A percentile compares a stretch with the other conserved stretches of the same genome.
Conservation (phyloP, 495 filamentous ascomycete genomes). For the Penicillium angulare region DNA sequence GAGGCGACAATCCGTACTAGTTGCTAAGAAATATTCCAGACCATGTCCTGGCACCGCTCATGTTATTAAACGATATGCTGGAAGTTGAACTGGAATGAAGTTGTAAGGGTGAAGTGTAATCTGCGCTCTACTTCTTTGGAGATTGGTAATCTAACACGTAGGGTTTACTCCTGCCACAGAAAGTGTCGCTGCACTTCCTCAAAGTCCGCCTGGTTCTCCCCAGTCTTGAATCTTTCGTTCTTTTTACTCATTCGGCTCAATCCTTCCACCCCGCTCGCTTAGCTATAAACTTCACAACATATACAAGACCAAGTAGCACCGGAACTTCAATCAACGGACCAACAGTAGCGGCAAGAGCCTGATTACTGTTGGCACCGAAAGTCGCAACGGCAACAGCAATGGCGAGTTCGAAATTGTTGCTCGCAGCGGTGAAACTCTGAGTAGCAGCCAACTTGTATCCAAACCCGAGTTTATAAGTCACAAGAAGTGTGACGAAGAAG, state of each 20-base stretch:
- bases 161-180: background rate
- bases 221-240: no score
- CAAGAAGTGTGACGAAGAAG: slow-evolving; percentile 65
- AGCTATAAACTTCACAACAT: slow-evolving; percentile 55
- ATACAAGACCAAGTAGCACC: slow-evolving; percentile 77
- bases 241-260: slow-evolving; percentile 4
- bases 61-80: no score
- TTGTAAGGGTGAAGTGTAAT: no score
- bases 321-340: slow-evolving; percentile 92
- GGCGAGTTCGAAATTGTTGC: slow-evolving; percentile 93
- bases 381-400: slow-evolving; percentile 89
- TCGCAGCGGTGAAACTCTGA: slow-evolving; percentile 91
- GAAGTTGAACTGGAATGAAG: no score
- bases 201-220: background rate
- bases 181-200: background rate
- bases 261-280: slow-evolving; percentile 21
- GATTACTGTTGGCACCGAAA: slow-evolving; percentile 76
- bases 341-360: slow-evolving; percentile 86
- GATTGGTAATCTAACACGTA: no score
- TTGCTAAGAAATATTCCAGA: no score
- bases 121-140: no score
- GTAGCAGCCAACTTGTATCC: slow-evolving; percentile 70
- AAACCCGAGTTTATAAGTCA: slow-evolving; percentile 62
- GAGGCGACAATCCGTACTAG: no score
- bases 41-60: no score